Base-by-base conservation (phyloP, 1,284 basidiomycete species). In the Papiliotrema laurentii region DNA sequence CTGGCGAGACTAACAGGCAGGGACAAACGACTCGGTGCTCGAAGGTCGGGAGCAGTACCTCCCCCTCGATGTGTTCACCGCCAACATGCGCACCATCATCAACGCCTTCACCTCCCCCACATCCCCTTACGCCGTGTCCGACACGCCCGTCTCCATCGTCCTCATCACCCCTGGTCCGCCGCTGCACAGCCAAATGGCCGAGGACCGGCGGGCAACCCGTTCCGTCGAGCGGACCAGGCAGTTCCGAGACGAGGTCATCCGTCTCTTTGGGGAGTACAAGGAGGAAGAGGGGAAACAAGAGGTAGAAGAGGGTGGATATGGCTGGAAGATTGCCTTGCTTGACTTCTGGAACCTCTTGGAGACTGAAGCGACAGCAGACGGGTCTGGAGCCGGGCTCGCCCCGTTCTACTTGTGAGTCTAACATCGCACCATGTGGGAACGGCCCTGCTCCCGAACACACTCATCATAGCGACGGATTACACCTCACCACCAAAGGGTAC, bases 91-190 rank as follows among this genome's bases (percentile, higher is more conserved):
- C 27, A 53, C 44, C 49, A 54, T 61, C 36, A 51, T 60, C 43
- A 43, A 45, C 25, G 43, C 43, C 13, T 46, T 65, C n/a, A 65
- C 61, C 3, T 55, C 58, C 5, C 48, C 45, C 14, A 19, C 22
- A 11, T 51, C 49, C 2, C 47, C 46, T 4, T 54, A 54, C 45
- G 58, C 58, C 21, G 48, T 59, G 16, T 47, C 59, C 0, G 53
- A 60, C 25, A 53, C 49, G 13, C 49, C 50, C 2, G 49, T 46
- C 39, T 60, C 48, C 46, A 79, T 93, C 56, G 73, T 93, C 44
- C 77, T 94, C 51, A 81, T 93, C 49, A 87, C 87, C 4, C 86
- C 90, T 14, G 50, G 50, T 13, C 88, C 90, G 2, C 89, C 89
- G 2, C 76, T 89, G 44, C 83, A 84, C 62, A 80, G 81, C 3